phyloP scores from a whole-genome alignment of 768 basidiomycete species.

The Royoungia palumana region DNA sequence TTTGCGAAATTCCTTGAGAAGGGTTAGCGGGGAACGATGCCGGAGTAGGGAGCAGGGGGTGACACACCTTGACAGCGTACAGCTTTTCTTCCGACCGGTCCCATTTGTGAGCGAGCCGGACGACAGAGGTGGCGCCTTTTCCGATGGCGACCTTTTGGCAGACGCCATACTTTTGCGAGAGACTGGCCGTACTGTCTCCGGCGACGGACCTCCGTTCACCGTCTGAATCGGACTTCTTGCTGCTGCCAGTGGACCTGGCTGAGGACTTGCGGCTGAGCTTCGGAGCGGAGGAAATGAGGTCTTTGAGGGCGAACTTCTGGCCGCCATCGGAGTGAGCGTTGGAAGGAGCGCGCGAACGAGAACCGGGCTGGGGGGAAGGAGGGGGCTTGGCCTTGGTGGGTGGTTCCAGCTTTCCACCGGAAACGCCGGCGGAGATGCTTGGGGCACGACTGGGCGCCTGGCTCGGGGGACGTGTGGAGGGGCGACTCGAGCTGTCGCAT shows the following conservation, averaged over 20 bases:
- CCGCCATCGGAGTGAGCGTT: constrained; percentile 55
- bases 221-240: constrained; percentile 68
- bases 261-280: constrained; percentile 73
- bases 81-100: constrained; percentile 94
- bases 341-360: constrained; percentile 37
- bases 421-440: constrained; percentile 35
- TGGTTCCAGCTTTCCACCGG: constrained; percentile 35
- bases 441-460: constrained; percentile 46
- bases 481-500: constrained; percentile 57
- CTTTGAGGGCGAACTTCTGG: constrained; percentile 81
- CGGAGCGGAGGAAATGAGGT: constrained; percentile 69
- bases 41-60: too few relatives aligned
- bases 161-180: constrained; percentile 91
- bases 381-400: constrained; percentile 21
- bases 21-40: background rate
- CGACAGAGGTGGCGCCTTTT: constrained; percentile 97
- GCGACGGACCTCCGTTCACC: constrained; percentile 42
- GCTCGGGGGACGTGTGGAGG: constrained; percentile 60
- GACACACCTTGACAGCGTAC: constrained; percentile 91
- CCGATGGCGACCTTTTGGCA: constrained; percentile 97
- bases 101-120: constrained; percentile 97
- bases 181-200: constrained; percentile 52
- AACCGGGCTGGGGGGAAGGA: constrained; percentile 18
- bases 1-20: constrained; percentile 90
- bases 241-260: constrained; percentile 62